Conservation (phyloP, 179 eudicot species). For the Silene noctiflora region DNA sequence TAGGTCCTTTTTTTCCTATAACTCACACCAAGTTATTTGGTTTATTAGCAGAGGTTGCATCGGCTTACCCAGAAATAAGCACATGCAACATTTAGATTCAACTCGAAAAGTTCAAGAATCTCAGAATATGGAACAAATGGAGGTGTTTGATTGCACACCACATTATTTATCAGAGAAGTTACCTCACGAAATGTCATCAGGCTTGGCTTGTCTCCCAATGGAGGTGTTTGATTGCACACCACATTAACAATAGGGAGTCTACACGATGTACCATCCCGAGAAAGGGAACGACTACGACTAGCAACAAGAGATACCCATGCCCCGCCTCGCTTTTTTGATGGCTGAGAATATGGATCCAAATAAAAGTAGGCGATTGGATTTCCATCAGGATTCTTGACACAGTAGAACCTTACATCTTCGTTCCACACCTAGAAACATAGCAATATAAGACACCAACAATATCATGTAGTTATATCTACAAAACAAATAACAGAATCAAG, state of each 20-base stretch:
- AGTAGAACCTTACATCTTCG: conserved; percentile 24
- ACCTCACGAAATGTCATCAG: conserved; percentile 35
- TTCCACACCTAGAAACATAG: conserved; percentile 28
- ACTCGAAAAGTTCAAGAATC: background rate
- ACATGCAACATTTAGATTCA: background rate
- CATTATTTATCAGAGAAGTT: conserved; percentile 8
- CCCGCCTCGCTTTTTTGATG: conserved; percentile 30
- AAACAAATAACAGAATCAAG: background rate
- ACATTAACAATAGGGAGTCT: conserved; percentile 30
- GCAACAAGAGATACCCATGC: conserved; percentile 26
- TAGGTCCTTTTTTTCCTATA: background rate
- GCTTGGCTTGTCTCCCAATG: conserved; percentile 30
- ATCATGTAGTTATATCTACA: background rate
- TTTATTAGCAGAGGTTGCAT: background rate
- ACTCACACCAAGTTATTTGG: background rate
- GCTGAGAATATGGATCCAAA: conserved; percentile 34
- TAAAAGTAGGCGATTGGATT: conserved; percentile 27
- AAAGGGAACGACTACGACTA: conserved; percentile 25
- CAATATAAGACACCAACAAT: background rate
- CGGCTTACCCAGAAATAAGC: background rate
- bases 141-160: background rate
- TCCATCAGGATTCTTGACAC: conserved; percentile 24
- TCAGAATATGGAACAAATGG: background rate
- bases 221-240: conserved; percentile 35
- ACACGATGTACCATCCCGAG: conserved; percentile 11